These are phyloP conservation scores for Dactylellina haptotyla DNA, from an alignment of 2,329 filamentous ascomycete species.

Conservation along the genomic window DNA sequence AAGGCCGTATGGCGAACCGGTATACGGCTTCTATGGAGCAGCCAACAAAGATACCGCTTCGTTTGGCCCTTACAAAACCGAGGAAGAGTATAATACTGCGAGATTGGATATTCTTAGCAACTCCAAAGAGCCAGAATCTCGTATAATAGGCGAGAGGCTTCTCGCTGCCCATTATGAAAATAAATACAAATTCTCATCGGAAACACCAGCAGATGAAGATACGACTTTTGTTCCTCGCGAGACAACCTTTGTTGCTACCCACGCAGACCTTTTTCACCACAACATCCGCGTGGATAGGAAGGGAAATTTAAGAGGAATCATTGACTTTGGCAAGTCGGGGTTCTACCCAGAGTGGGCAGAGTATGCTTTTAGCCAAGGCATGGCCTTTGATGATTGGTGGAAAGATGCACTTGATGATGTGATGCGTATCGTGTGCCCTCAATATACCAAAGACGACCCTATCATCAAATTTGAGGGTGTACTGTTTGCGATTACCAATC, in stretches of 20 bases:
- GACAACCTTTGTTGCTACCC: conserved; percentile 5
- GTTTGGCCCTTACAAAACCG: conserved; percentile 3
- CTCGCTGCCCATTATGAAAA: conserved; percentile 8
- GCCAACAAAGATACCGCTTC: neutral
- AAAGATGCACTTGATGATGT: conserved; percentile 1
- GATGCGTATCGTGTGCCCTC: conserved; percentile 9
- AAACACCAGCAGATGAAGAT: neutral
- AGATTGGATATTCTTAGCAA: conserved; percentile 2
- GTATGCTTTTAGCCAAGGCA: neutral
- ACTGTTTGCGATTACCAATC: neutral
- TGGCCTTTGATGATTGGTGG: conserved; percentile 3
- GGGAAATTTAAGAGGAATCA: conserved; percentile 4
- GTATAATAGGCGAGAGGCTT: conserved; percentile 9
- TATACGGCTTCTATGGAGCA: neutral
- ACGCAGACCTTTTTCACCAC: neutral
- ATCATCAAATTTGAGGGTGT: conserved; percentile 8
- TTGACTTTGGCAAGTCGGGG: conserved; percentile 8
- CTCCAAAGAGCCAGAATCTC: neutral
- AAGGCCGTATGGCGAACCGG: neutral
- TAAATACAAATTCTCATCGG: conserved; percentile 1
- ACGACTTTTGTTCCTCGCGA: conserved; percentile 1
- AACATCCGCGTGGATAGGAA: conserved; percentile 2
- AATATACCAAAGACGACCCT: conserved; percentile 7
- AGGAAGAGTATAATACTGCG: conserved; percentile 7
- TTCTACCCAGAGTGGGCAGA: conserved; percentile 5